Conservation (phyloP, 768 basidiomycete species). For the Naematelia encephala region DNA sequence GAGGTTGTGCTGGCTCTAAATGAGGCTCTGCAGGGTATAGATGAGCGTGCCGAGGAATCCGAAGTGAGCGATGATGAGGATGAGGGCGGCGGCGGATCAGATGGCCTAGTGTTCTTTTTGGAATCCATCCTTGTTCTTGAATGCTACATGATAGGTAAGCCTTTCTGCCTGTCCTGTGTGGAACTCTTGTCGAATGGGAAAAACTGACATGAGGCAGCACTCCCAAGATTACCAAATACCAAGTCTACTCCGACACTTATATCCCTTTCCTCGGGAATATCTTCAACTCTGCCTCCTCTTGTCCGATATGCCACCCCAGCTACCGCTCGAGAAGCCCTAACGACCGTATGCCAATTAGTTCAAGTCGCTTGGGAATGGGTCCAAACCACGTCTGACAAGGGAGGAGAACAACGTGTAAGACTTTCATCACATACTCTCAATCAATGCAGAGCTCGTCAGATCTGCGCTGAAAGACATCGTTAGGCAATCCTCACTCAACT, state of each 20-base stretch:
- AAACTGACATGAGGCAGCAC: not conserved
- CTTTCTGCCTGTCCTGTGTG: too few relatives aligned
- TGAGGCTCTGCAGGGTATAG: constrained; percentile 23
- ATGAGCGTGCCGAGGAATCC: constrained; percentile 23
- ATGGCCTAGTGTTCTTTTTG: constrained; percentile 1
- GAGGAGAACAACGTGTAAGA: constrained; percentile 18
- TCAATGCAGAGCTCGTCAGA: not conserved
- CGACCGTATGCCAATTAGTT: constrained; percentile 3
- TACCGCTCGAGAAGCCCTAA: constrained; percentile 6
- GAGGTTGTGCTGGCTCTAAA: constrained; percentile 29
- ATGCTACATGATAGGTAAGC: constrained; percentile 13
- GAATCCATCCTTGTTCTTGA: constrained; percentile 7
- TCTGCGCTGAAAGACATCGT: not conserved
- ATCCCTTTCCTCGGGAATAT: constrained; percentile 12
- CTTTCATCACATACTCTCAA: not conserved
- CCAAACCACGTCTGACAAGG: constrained; percentile 4
- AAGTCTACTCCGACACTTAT: constrained; percentile 30
- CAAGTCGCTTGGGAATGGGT: constrained; percentile 7
- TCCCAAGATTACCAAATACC: constrained; percentile 12
- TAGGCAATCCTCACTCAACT: constrained; percentile 27
- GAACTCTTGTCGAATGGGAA: too few relatives aligned
- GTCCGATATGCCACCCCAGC: constrained; percentile 10
- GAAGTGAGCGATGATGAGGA: constrained; percentile 27
- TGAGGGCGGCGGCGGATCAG: constrained; percentile 10
- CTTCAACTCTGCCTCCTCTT: constrained; percentile 11